Percentiles rank a stretch among this genome's conserved stretches.
Conservation (phyloP, 2,329 filamentous ascomycete genomes). For the Cyphellophora attinorum region DNA sequence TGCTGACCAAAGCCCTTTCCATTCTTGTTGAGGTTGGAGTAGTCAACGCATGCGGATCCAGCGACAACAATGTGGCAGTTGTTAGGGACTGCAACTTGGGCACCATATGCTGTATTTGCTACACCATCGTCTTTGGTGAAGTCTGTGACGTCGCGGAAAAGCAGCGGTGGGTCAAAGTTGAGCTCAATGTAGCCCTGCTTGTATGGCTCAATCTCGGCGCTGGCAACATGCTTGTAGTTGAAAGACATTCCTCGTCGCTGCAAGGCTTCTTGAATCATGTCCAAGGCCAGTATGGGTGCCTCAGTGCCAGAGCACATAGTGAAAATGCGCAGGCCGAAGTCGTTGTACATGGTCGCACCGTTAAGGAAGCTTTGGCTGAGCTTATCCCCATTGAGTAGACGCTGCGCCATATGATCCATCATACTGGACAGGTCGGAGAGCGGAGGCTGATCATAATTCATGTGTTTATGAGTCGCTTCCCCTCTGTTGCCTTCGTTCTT, state of each 20-base stretch:
- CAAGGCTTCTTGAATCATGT: slow-evolving; percentile 42
- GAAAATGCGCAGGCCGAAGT: slow-evolving; percentile 43
- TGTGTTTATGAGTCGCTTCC: slow-evolving; percentile 4
- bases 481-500: too few species aligned
- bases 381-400: too few species aligned
- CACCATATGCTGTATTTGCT: slow-evolving; percentile 58
- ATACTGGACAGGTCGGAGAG: slow-evolving; percentile 38
- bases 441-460: slow-evolving; percentile 26
- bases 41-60: slow-evolving; percentile 69
- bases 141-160: slow-evolving; percentile 53
- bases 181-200: slow-evolving; percentile 57
- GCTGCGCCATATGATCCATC: slow-evolving; percentile 42
- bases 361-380: too few species aligned
- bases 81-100: slow-evolving; percentile 44
- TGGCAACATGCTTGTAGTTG: slow-evolving; percentile 43
- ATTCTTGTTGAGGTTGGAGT: slow-evolving; percentile 55
- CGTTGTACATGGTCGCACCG: too few species aligned
- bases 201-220: slow-evolving; percentile 52
- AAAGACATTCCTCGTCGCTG: slow-evolving; percentile 32
- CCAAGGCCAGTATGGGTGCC: slow-evolving; percentile 57
- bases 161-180: slow-evolving; percentile 43
- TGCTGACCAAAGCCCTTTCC: slow-evolving; percentile 41
- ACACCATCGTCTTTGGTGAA: slow-evolving; percentile 30
- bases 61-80: slow-evolving; percentile 58
- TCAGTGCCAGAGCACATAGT: slow-evolving; percentile 77